These are phyloP conservation scores for Monilinia polystroma DNA, from an alignment of 2,329 filamentous ascomycete species.

Conservation along the genomic window DNA sequence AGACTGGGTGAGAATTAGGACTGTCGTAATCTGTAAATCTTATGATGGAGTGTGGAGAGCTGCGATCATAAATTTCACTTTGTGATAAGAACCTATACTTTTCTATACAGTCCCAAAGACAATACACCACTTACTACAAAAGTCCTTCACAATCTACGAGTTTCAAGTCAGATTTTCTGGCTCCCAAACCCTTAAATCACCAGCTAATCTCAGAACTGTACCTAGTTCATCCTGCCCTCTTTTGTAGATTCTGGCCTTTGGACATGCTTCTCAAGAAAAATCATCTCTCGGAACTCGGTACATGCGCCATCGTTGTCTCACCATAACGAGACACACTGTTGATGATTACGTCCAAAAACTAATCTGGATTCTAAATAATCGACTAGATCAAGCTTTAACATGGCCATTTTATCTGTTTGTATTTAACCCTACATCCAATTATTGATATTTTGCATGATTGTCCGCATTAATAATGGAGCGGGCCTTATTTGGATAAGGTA, in stretches of 20 bases:
- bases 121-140: background rate
- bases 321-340: background rate
- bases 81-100: background rate
- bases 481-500: too few relatives aligned
- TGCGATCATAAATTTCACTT: too few relatives aligned
- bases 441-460: too few relatives aligned
- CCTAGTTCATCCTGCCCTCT: background rate
- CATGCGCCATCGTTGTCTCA: background rate
- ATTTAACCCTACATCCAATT: too few relatives aligned
- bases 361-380: background rate
- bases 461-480: too few relatives aligned
- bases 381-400: too few relatives aligned
- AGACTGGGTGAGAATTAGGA: too few relatives aligned
- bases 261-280: background rate
- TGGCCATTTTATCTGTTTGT: too few relatives aligned
- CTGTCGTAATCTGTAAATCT: background rate
- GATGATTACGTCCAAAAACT: conserved; percentile 18
- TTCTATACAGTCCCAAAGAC: background rate
- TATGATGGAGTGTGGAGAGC: too few relatives aligned
- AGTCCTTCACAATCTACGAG: background rate
- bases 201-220: background rate
- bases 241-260: conserved; percentile 7
- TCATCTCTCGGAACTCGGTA: background rate
- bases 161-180: background rate
- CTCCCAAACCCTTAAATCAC: too few relatives aligned